Evolutionary conservation across 2,329 filamentous ascomycete genomes (phyloP).

Genomic region (Penicillium brasilianum): DNA sequence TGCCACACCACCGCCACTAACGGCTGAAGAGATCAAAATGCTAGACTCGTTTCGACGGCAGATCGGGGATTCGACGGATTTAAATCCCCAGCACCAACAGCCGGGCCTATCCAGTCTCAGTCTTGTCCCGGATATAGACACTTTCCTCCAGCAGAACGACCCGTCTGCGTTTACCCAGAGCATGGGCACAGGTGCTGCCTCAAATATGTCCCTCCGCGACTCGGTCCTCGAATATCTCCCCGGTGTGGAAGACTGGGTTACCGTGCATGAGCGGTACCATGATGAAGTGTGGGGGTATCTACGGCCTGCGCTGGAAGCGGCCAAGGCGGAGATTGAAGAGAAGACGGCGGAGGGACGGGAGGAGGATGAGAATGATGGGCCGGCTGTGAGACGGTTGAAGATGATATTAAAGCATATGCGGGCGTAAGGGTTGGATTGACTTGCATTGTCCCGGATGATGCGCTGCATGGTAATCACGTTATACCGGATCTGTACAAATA

Average conservation of each 20-base stretch:
- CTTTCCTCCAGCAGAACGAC: slow-evolving; percentile 35
- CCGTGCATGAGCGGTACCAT: slow-evolving; percentile 44
- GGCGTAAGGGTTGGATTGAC: slow-evolving; percentile 18
- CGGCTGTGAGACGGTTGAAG: slow-evolving; percentile 45
- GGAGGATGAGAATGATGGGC: slow-evolving; percentile 36
- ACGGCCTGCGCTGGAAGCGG: slow-evolving; percentile 60
- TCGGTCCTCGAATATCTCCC: slow-evolving; percentile 37
- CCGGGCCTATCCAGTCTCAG: slow-evolving; percentile 35
- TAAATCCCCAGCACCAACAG: not conserved
- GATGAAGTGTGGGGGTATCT: slow-evolving; percentile 74
- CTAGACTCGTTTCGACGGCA: slow-evolving; percentile 41
- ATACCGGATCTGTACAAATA: not conserved
- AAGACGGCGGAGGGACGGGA: slow-evolving; percentile 20
- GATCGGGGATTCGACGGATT: slow-evolving; percentile 1
- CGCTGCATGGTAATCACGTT: not conserved
- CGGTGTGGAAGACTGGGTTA: slow-evolving; percentile 41
- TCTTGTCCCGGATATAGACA: slow-evolving; percentile 42
- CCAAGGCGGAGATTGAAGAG: slow-evolving; percentile 59
- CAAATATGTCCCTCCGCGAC: slow-evolving; percentile 34
- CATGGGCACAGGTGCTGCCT: not conserved
- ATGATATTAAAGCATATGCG: slow-evolving; percentile 48
- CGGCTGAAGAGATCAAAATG: slow-evolving; percentile 34
- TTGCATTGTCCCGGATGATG: not conserved
- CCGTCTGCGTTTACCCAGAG: slow-evolving; percentile 10
- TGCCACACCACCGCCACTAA: slow-evolving; percentile 28